Conservation (phyloP, 768 basidiomycete species). For the Mycena latifolia region DNA sequence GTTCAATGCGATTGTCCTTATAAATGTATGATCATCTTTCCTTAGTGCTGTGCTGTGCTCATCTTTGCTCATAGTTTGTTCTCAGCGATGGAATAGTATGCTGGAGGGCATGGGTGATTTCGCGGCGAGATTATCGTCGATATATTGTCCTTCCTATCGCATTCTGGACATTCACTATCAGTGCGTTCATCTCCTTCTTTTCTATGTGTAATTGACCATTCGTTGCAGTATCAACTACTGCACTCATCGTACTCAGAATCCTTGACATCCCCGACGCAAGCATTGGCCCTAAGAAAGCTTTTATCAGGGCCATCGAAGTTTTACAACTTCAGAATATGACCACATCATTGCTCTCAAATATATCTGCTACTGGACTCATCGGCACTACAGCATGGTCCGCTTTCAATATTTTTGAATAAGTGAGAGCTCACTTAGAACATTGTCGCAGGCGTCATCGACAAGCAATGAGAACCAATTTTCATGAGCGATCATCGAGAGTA, state of each 20-base stretch:
- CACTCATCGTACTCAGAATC: slow-evolving; percentile 22
- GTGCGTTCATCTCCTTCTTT: slow-evolving; percentile 11
- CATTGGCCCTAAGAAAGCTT: background rate
- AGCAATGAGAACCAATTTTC: slow-evolving; percentile 13
- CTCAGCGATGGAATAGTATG: slow-evolving; percentile 31
- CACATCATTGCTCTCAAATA: slow-evolving; percentile 28
- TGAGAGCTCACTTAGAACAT: slow-evolving; percentile 12
- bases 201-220: slow-evolving; percentile 5
- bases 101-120: slow-evolving; percentile 30
- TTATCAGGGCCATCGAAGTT: slow-evolving; percentile 14
- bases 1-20: slow-evolving; percentile 23
- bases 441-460: slow-evolving; percentile 21
- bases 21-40: slow-evolving; percentile 28
- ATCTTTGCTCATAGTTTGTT: too few species aligned
- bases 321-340: slow-evolving; percentile 23
- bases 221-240: slow-evolving; percentile 14
- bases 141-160: slow-evolving; percentile 12
- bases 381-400: slow-evolving; percentile 19
- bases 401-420: slow-evolving; percentile 18
- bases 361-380: slow-evolving; percentile 25
- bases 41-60: background rate
- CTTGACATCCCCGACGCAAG: slow-evolving; percentile 9
- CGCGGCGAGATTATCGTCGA: slow-evolving; percentile 14
- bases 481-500: slow-evolving; percentile 7
- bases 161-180: slow-evolving; percentile 21